Base-by-base conservation (phyloP, 768 basidiomycete genomes). In the Boletus edulis region DNA sequence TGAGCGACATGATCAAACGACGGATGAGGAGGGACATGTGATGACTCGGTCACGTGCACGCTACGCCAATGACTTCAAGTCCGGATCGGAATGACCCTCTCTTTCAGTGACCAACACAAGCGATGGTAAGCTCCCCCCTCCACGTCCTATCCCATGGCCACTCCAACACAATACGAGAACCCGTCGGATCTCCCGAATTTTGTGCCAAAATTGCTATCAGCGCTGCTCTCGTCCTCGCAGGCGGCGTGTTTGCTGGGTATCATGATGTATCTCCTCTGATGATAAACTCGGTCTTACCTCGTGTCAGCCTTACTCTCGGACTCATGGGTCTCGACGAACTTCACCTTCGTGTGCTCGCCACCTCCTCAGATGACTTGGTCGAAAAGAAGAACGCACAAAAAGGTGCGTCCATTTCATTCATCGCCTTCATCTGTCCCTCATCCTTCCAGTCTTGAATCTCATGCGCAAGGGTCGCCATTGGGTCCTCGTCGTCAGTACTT, bases 291-390 rank as follows among this genome's bases (percentile, higher is more conserved):
- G 43, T 3, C 51, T 42, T 12, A 66, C 24, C 10, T 9, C 15
- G 34, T 2, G 13, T 18, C 61, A 94, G 93, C 3, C 74, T 97
- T 50, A 97, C 94, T 0, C 83, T 97, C 29, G 94, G 92, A 1
- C 76, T 97, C 27, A 96, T 96, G 94, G 94, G 94, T 2, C 79
- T 95, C 17, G 94, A 97, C 59, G 91, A 94, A 56, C 81, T 97
- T 15, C 91, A 96, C 62, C 80, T 97, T 6, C 84, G 92, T 17
- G 94, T 96, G 4, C 77, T 97, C 40, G 78, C 91, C 0, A 80
- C 84, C 2, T 90, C 91, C 10, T 94, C 92, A 0, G 89, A 89
- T n/a, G 79, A 92, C 66, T 58, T 73, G 6, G 76, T 62, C 20
- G 90, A 95, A 70, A 80, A 82, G 62, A 60, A 65, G 39, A 89